Evolutionary conservation across 306 rosid species (phyloP), one percentile per base, ranked within the genome.

Genomic region (Trifolium repens): DNA sequence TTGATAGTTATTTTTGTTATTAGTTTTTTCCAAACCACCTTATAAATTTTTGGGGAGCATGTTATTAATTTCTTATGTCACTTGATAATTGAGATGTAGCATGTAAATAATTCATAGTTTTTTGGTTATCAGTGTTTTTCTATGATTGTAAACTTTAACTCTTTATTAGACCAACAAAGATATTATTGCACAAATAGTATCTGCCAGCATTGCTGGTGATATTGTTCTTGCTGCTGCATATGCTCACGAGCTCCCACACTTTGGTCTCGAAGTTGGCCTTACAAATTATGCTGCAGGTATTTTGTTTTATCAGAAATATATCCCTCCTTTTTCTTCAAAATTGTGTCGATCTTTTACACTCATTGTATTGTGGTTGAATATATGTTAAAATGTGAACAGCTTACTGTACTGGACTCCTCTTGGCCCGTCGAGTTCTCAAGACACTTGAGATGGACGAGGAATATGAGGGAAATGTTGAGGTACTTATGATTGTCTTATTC

Each of bases 211-310:
- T 84, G 87, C 96, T 66, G 97, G 98, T 34, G 98, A 94, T 58
- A 54, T 83, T 49, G 87, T 94, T 35, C 90, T 94, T 13, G 96
- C 97, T 66, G 88, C 96, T 0, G 96, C 97, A 1, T 94, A 91
- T 77, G 26, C 93, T 0, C 92, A 88, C 42, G 98, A 94, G 80
- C 84, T 94, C 19, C 96, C 97, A 0, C 80, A 0, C 6, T 94
- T 75, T 80, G 98, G 98, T 15, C 91, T 90, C 13, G 79, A 89
- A 84, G 96, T 90, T 17, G 98, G 98, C 19, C 91, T 90, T 34
- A 89, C 97, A 5, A 94, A 94, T 79, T 94, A 94, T 81, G 97
- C 97, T 4, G 98, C 97, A 73, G 97, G 98, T 94, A 84, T 5
- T 55, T 79, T 14, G 5, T 49, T 12, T 12, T 6, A 14, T 2